Percentiles rank a stretch among this genome's conserved stretches.
These are phyloP conservation scores for Chlamydomonas incerta DNA, from an alignment of 139 green algal species.

Conservation along the genomic window DNA sequence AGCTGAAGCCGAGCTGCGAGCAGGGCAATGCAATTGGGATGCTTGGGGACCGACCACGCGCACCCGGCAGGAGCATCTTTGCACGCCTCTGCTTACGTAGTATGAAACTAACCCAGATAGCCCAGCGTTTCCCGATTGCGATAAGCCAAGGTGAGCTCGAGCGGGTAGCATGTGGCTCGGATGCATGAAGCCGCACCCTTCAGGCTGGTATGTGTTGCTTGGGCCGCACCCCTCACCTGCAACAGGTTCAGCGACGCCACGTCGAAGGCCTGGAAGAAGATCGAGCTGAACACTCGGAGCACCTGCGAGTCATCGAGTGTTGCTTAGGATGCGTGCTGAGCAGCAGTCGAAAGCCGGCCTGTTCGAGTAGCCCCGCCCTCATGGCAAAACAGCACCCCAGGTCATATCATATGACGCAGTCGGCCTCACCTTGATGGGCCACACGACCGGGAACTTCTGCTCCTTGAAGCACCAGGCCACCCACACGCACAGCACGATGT, in stretches of 20 bases:
- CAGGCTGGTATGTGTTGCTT: not conserved
- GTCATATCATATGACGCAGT: not conserved
- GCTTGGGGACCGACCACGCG: too few relatives aligned
- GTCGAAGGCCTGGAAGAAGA: conserved; percentile 49
- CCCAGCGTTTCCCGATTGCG: not conserved
- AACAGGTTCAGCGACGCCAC: conserved; percentile 52
- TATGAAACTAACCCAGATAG: too few relatives aligned
- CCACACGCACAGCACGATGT: conserved; percentile 38
- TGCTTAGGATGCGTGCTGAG: too few relatives aligned
- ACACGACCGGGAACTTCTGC: conserved; percentile 38
- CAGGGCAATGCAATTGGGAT: too few relatives aligned
- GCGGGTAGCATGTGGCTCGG: not conserved
- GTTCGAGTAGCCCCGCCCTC: not conserved
- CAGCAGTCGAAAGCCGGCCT: too few relatives aligned
- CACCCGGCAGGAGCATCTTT: too few relatives aligned
- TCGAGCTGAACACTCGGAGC: conserved; percentile 17
- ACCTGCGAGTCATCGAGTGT: not conserved
- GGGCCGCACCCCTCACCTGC: not conserved
- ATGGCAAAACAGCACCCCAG: not conserved
- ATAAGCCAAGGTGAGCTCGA: too few relatives aligned
- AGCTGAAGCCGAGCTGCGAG: conserved; percentile 17
- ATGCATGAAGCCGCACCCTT: not conserved
- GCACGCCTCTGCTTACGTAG: too few relatives aligned
- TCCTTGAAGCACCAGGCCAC: conserved; percentile 52
- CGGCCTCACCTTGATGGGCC: conserved; percentile 32